Base-by-base conservation (phyloP, 1,139 yeast genomes). In the Fermentozyma sake region DNA sequence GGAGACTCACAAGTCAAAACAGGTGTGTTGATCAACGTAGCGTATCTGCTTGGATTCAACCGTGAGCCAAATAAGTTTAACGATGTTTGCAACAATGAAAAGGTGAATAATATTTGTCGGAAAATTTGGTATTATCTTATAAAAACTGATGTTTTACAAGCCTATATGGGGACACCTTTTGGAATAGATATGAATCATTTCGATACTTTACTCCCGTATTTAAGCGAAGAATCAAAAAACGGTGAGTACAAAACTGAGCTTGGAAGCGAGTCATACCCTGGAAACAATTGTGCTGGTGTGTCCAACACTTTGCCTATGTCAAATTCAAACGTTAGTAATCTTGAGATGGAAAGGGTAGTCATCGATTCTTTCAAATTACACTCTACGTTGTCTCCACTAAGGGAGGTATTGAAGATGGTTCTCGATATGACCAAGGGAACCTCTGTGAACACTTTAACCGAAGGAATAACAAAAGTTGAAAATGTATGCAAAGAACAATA, bases 101-200 rank as follows among this genome's bases (percentile, higher is more conserved):
- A 48, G 27, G 34, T 50, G 14, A 58, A 66, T 27, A 61, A 63
- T 39, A 44, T 65, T 12, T 62, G 66, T 46, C 57, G 82, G 40
- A 74, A 72, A 35, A 58, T 74, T 3, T 76, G 81, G 81, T 61
- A 63, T 40, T 60, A 61, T 28, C 48, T 76, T 27, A 52, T 61
- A 14, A 37, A 48, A 16, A 37, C 37, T 11, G 55, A 50, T 23
- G 22, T 44, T 4, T 34, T 42, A 7, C 44, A 29, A 20, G 35
- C 68, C 26, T 55, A 52, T 18, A 50, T 56, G 28, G 79, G 79
- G 1, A 61, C 58, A 28, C 67, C 74, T 12, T 37, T 41, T 1
- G 20, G 37, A 2, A 38, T 34, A 11, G 34, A 37, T 11, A 24
- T 28, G 15, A 22, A 13, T 6, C 37, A 35, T 18, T 40, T 30